Base-by-base conservation (phyloP, 441 rosid genomes). In the Flueggea neowawraea region DNA sequence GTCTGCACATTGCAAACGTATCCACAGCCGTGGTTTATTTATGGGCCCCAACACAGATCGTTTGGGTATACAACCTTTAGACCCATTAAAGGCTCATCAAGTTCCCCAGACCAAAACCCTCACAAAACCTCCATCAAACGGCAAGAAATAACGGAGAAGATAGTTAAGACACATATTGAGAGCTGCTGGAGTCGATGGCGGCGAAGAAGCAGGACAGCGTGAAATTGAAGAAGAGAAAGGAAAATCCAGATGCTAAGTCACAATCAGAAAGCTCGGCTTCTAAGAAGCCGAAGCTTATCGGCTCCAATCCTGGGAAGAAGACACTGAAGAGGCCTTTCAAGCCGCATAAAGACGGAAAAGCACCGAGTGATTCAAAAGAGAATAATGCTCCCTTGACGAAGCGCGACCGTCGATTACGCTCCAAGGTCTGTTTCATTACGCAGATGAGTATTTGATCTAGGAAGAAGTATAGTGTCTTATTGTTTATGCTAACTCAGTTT, bases 381-480 rank as follows among this genome's bases (percentile, higher is more conserved):
- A 71, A 67, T 16, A 69, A 57, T 47, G 70, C 17, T 57, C 76
- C 72, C 4, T 39, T 64, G 17, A 69, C 91, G 2, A 82, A 78
- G 73, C 77, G 84, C 58, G 96, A 89, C 61, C 79, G 76, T 44
- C 86, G 97, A 48, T 50, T 82, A 51, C 83, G 64, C n/a, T 88
- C 96, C 54, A 90, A 93, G 98, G 97, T 91, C 50, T 0, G 12
- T 50, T 10, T 53, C 41, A 16, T 45, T 0, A 22, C 28, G 28
- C 28, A 22, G 28, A 22, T 22, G 13, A 41, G 6, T 28, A 15
- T 16, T 41, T 64, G 5, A 8, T n/a, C 5, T 39, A 4, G 16
- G 5, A 36, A 8, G 47, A 16, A 44, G 54, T 11, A 31, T 22
- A 22, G 28, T 22, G 28, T 22, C 1, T 22, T 22, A 22, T 22